These are phyloP conservation scores for Salix koriyanagi DNA, from an alignment of 345 rosid species.

Conservation along the genomic window DNA sequence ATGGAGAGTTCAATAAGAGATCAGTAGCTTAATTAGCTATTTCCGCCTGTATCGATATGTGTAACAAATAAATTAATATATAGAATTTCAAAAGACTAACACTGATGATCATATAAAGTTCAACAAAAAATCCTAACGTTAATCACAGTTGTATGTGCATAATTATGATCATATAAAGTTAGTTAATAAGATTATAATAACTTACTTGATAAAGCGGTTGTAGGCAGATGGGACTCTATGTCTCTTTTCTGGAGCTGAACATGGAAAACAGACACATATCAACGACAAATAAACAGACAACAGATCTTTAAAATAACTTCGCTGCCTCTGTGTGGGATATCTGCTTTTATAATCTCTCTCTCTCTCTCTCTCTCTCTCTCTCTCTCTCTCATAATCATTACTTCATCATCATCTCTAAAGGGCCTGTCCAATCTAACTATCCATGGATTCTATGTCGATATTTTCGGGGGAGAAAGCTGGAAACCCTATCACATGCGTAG, in stretches of 20 bases:
- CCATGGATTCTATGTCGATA: slow-evolving; percentile 24
- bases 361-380: slow-evolving; percentile 23
- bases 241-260: slow-evolving; percentile 98
- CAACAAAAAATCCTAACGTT: too few relatives aligned
- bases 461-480: slow-evolving; percentile 45
- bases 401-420: slow-evolving; percentile 50
- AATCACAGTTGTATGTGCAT: not conserved
- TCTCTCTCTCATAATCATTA: slow-evolving; percentile 40
- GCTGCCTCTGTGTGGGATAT: slow-evolving; percentile 31
- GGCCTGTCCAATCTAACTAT: slow-evolving; percentile 33
- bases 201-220: slow-evolving; percentile 99
- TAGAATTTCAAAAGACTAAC: too few relatives aligned
- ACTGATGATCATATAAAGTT: too few relatives aligned
- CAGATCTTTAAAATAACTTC: slow-evolving; percentile 32
- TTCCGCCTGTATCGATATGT: too few relatives aligned
- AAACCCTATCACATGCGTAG: not conserved
- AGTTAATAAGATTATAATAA: not conserved
- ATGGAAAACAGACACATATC: slow-evolving; percentile 39
- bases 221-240: slow-evolving; percentile 99
- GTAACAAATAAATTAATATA: too few relatives aligned
- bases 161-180: not conserved
- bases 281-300: slow-evolving; percentile 43
- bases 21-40: too few relatives aligned
- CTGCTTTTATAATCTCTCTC: slow-evolving; percentile 3
- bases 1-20: not conserved